Base-by-base conservation (phyloP, 1,284 basidiomycete species). In the Puccinia polysora region DNA sequence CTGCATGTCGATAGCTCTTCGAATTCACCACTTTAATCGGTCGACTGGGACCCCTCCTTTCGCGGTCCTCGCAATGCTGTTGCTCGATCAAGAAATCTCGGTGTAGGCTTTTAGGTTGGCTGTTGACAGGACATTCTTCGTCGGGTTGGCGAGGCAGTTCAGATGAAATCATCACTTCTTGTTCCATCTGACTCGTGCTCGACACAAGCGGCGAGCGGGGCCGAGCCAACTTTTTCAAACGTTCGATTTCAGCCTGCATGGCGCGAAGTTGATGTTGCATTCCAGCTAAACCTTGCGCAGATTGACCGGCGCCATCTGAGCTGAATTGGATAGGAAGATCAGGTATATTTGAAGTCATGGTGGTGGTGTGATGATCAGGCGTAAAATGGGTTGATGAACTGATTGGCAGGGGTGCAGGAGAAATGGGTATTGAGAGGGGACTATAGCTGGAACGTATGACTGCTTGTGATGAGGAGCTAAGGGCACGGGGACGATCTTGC, bases 201-300 rank as follows among this genome's bases (percentile, higher is more conserved):
- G 56, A 59, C 18, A 25, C 32, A 10, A 18, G 7, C 34, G 56
- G 15, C 36, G 10, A 23, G 2, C 12, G 12, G 4, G 2, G 28
- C 4, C 18, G 62, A 4, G 64, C 43, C 23, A 43, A 23, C 7
- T 20, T 53, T 49, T 65, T 65, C 8, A 65, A 50, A 30, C 30
- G 49, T 38, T 53, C 49, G 20, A 65, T 55, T n/a, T 65, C 64
- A 12, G 50, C 50, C 20, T 65, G 64, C 38, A 65, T 38, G 5
- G 49, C 64, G 20, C 36, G 18, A 2, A 65, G 32, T 43, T 65
- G 64, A 4, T 15, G 28, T 45, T 65, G 34, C 20, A 65, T 34
- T 30, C n/a, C 14, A 12, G 36, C 49, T 8, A 28, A 43, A 8
- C 53, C 64, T 25, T 4, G 20, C 3, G 49, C 5, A 12, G 62